Conservation (phyloP, 257 asterid genomes). For the Marsdenia floribunda region DNA sequence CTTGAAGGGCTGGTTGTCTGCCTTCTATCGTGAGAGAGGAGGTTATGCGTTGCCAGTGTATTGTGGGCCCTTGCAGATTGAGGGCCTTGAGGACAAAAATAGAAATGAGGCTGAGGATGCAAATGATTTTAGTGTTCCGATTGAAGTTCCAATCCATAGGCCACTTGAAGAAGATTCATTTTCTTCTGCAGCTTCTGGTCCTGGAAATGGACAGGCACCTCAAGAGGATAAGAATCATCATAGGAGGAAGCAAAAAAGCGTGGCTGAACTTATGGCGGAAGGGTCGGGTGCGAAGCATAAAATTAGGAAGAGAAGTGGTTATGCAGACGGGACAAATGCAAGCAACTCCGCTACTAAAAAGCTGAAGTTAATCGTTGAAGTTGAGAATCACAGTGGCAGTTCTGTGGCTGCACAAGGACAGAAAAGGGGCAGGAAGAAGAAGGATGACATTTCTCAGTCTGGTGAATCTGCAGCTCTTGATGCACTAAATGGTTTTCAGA, state of each 20-base stretch:
- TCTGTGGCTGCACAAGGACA: slow-evolving; percentile 13
- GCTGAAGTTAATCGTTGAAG: slow-evolving; percentile 6
- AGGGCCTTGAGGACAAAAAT: slow-evolving; percentile 57
- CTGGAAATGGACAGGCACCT: slow-evolving; percentile 27
- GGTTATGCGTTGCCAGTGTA: slow-evolving; percentile 31
- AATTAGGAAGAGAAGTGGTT: slow-evolving; percentile 15
- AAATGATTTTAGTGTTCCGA: slow-evolving; percentile 29
- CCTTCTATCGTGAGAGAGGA: slow-evolving; percentile 41
- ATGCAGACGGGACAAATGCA: slow-evolving; percentile 9
- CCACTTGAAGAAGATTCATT: slow-evolving; percentile 37
- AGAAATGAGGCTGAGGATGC: slow-evolving; percentile 6
- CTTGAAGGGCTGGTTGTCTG: slow-evolving; percentile 56
- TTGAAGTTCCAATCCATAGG: slow-evolving; percentile 38
- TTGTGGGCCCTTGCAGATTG: slow-evolving; percentile 36
- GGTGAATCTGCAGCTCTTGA: background rate
- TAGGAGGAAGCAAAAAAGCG: slow-evolving; percentile 61
- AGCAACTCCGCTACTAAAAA: slow-evolving; percentile 24
- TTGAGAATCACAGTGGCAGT: slow-evolving; percentile 13
- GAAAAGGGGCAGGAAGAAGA: slow-evolving; percentile 27
- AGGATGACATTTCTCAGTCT: slow-evolving; percentile 13
- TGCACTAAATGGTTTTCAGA: slow-evolving; percentile 13
- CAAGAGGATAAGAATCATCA: slow-evolving; percentile 29
- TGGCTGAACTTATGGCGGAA: slow-evolving; percentile 56
- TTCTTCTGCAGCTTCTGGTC: slow-evolving; percentile 14
- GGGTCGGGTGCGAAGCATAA: slow-evolving; percentile 11